Evolutionary conservation across 2,329 filamentous ascomycete genomes (phyloP).

Genomic region (Penicillium occitanis): DNA sequence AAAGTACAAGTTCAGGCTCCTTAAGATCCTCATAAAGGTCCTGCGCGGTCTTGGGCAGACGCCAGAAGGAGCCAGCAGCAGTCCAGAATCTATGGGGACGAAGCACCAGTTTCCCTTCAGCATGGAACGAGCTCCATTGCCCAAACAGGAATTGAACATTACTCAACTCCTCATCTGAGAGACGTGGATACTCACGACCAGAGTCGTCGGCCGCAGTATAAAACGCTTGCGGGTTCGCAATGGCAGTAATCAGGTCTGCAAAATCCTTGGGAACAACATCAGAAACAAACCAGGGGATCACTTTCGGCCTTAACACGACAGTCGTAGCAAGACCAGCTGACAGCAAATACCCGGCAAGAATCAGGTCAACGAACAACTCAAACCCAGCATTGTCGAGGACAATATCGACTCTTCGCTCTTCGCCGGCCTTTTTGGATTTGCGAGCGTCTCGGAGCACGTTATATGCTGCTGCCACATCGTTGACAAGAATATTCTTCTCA

Average conservation of each 20-base stretch:
- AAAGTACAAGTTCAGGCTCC: conserved; percentile 81
- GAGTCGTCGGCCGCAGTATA: conserved; percentile 72
- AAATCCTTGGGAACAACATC: conserved; percentile 90
- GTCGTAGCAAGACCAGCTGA: conserved; percentile 80
- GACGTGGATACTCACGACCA: conserved; percentile 57
- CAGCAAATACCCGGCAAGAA: conserved; percentile 86
- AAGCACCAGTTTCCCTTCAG: conserved; percentile 78
- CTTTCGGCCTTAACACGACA: conserved; percentile 88
- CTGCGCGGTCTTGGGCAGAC: conserved; percentile 68
- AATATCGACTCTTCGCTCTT: conserved; percentile 80
- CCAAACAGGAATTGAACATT: conserved; percentile 75
- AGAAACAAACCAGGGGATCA: conserved; percentile 96
- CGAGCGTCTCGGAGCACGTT: conserved; percentile 65
- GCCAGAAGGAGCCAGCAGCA: conserved; percentile 81
- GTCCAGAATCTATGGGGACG: conserved; percentile 93
- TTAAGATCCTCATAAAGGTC: conserved; percentile 75
- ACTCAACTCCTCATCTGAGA: conserved; percentile 66
- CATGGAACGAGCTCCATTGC: conserved; percentile 77
- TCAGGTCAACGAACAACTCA: conserved; percentile 91
- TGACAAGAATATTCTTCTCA: conserved; percentile 88
- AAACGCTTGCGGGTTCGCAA: conserved; percentile 75
- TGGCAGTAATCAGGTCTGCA: conserved; percentile 71
- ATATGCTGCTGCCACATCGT: conserved; percentile 76
- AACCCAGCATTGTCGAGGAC: conserved; percentile 97
- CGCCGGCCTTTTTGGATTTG: conserved; percentile 57